These are phyloP conservation scores for Geranomyces variabilis DNA, from an alignment of 192 early-diverging fungal species.

Conservation along the genomic window DNA sequence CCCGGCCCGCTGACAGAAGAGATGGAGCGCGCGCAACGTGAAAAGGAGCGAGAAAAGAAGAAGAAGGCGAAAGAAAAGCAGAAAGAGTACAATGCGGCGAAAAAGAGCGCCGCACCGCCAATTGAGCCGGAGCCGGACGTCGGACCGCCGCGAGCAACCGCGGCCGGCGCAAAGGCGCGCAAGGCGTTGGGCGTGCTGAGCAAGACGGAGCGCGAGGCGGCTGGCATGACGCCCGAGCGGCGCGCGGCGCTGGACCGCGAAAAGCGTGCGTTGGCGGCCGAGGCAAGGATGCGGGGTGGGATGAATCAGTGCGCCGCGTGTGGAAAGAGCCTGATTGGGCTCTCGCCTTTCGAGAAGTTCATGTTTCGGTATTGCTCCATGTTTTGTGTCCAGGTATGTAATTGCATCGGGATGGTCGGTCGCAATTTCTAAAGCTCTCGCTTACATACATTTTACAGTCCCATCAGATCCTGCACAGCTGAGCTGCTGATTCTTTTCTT, in stretches of 20 bases:
- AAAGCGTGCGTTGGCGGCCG: constrained; percentile 73
- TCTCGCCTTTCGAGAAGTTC: constrained; percentile 76
- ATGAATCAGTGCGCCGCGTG: constrained; percentile 65
- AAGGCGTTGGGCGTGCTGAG: constrained; percentile 38
- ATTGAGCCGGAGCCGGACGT: constrained; percentile 20
- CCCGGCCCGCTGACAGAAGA: constrained; percentile 75
- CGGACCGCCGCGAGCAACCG: not conserved
- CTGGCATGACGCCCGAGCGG: constrained; percentile 71
- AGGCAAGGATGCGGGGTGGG: constrained; percentile 60
- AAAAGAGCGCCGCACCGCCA: constrained; percentile 20
- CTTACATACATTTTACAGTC: too few species aligned
- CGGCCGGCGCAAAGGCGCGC: not conserved
- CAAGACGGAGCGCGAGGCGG: constrained; percentile 44
- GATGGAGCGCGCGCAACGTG: constrained; percentile 71
- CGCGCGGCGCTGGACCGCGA: constrained; percentile 76
- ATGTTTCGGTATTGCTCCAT: constrained; percentile 59
- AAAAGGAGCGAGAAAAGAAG: constrained; percentile 66
- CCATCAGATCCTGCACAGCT: too few species aligned
- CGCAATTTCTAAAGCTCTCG: too few species aligned
- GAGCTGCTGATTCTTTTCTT: too few species aligned
- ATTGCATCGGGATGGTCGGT: too few species aligned
- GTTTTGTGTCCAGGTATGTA: constrained; percentile 43
- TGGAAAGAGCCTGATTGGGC: constrained; percentile 57
- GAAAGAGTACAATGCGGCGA: constrained; percentile 30
- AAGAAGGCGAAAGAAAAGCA: constrained; percentile 52